phyloP scores from a whole-genome alignment of 176 grass and related monocot species.

The Otatea glauca region DNA sequence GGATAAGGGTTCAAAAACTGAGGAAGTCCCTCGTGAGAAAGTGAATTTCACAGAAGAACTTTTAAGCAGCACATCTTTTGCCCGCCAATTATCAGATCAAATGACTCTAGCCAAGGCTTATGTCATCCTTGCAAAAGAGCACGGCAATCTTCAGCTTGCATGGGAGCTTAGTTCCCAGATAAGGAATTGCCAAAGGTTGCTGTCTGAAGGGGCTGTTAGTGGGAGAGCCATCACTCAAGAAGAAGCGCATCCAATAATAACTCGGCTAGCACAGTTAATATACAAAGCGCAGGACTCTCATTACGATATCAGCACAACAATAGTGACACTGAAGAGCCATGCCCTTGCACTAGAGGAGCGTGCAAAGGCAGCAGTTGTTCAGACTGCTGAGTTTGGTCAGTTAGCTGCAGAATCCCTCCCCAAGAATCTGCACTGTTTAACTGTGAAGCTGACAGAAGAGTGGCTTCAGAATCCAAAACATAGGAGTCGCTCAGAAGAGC shows the following conservation, averaged over 20 bases:
- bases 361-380: conserved; percentile 82
- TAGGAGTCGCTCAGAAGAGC: conserved; percentile 68
- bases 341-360: conserved; percentile 81
- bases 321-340: conserved; percentile 88
- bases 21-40: conserved; percentile 52
- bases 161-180: conserved; percentile 98
- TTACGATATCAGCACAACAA: conserved; percentile 94
- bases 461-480: conserved; percentile 70
- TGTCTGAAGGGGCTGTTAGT: conserved; percentile 83
- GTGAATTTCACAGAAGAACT: conserved; percentile 96
- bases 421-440: conserved; percentile 82
- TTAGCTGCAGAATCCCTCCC: conserved; percentile 80
- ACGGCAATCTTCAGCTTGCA: conserved; percentile 83
- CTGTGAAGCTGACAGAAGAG: conserved; percentile 78
- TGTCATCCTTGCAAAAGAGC: conserved; percentile 92
- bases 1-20: conserved; percentile 58
- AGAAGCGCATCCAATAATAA: conserved; percentile 83
- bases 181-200: conserved; percentile 80
- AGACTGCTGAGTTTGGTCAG: conserved; percentile 89
- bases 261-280: conserved; percentile 72
- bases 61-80: conserved; percentile 91
- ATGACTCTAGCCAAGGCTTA: conserved; percentile 99
- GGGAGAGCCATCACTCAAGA: conserved; percentile 73
- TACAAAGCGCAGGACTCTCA: conserved; percentile 96
- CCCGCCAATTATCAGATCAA: conserved; percentile 86